Evolutionary conservation across 805 yeast species (phyloP), one percentile per base, ranked within the genome.

Genomic region (Tetrapisispora namnaoensis): DNA sequence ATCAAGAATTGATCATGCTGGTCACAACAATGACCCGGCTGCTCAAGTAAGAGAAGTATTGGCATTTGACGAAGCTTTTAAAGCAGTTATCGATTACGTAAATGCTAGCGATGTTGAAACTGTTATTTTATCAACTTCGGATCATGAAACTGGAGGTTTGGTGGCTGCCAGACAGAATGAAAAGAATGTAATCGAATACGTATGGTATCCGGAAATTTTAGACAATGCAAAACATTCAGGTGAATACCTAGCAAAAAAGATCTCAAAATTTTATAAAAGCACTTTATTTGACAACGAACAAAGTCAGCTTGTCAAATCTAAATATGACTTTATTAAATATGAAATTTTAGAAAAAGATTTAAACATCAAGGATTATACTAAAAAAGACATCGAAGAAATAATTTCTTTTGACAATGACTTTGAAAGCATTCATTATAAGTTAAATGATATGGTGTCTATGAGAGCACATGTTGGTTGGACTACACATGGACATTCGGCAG

Each of bases 121-220:
- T 2, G 71, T 84, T 42, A 76, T 87, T 38, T 72, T 90, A 39
- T 80, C 91, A 24, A 88, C 96, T 2, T 83, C 95, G 22, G 97
- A 90, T 65, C 98, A 90, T 70, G 98, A 90, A 65, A 90, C 97
- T 24, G 98, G 98, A 53, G 98, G 97, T 0, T 73, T 90, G 54
- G 84, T 85, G n/a, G 77, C 86, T 42, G 88, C 95, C 0, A 79
- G 90, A 67, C 96, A 90, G 70, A 66, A 85, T 37, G 61, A 79
- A 5, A 64, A 72, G 3, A 62, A 63, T 1, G 88, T 89, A 63
- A 97, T 97, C 1, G 95, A 88, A 50, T 89, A 89, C 61, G 61
- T 79, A 50, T 90, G 96, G 96, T 78, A 75, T 58, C 98, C 97
- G 0, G 80, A 84, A 61, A 86, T 78, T 18, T 73, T 90, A 49